These are phyloP conservation scores for Candida oleophila DNA, from an alignment of 805 yeast genomes.

Conservation along the genomic window DNA sequence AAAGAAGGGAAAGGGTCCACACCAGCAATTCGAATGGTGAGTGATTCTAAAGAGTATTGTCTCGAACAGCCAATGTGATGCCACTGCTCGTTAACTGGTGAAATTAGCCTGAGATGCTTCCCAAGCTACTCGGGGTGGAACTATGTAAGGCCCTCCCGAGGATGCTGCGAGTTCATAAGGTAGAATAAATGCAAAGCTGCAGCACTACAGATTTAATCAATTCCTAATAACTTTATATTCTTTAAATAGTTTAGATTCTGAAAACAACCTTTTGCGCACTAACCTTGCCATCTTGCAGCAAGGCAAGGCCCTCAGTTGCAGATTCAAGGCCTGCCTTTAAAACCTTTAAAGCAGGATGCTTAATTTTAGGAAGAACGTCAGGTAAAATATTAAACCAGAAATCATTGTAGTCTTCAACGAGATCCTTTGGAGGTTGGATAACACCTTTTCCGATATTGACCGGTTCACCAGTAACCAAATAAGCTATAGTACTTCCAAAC, in stretches of 20 bases:
- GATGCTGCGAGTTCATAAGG: too few relatives aligned
- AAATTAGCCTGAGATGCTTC: too few relatives aligned
- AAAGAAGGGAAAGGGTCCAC: too few relatives aligned
- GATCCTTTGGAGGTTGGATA: neutral
- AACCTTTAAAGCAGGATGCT: slow-evolving; percentile 20
- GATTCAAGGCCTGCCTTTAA: slow-evolving; percentile 25
- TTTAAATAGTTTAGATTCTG: slow-evolving; percentile 12
- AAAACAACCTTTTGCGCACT: slow-evolving; percentile 46
- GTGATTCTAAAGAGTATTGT: too few relatives aligned
- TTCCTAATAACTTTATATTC: too few relatives aligned
- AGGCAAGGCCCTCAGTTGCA: slow-evolving; percentile 34
- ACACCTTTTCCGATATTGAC: slow-evolving; percentile 4
- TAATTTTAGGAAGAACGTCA: slow-evolving; percentile 13
- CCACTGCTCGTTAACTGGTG: too few relatives aligned
- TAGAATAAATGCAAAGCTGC: neutral
- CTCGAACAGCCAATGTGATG: too few relatives aligned
- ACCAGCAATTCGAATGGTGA: too few relatives aligned
- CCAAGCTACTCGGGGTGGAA: too few relatives aligned
- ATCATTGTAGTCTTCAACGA: slow-evolving; percentile 7
- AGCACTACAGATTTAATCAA: too few relatives aligned
- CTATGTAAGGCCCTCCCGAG: neutral
- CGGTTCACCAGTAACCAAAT: slow-evolving; percentile 12
- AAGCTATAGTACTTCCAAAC: slow-evolving; percentile 12
- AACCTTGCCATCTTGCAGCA: slow-evolving; percentile 38
- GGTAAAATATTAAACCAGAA: slow-evolving; percentile 25